Conservation (phyloP, 2,329 filamentous ascomycete genomes). For the Claviceps lovelessii region DNA sequence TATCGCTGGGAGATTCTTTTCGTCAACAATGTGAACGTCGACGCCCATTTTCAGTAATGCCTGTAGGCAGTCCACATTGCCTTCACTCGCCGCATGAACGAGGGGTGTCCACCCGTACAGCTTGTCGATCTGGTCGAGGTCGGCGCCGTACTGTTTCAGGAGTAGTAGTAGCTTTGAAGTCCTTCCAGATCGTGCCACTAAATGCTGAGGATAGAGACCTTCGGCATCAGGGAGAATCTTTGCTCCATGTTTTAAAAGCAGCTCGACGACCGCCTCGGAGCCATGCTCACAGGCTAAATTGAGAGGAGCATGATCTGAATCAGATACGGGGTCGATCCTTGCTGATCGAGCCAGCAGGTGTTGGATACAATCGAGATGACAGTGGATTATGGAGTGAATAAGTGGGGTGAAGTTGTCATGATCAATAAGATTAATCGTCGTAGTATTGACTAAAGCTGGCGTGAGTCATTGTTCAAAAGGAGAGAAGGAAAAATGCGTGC, state of each 20-base stretch:
- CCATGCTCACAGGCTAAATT: constrained; percentile 93
- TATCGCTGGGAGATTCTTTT: constrained; percentile 86
- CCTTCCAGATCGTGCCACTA: constrained; percentile 80
- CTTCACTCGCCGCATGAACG: constrained; percentile 92
- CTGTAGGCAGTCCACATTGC: constrained; percentile 76
- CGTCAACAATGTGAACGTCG: constrained; percentile 67
- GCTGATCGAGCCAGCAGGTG: constrained; percentile 63
- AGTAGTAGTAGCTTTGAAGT: constrained; percentile 66
- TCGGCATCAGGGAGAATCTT: constrained; percentile 86
- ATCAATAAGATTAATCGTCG: constrained; percentile 76
- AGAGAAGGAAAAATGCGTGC: background rate
- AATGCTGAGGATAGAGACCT: constrained; percentile 90
- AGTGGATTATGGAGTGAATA: constrained; percentile 87
- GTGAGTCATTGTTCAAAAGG: background rate
- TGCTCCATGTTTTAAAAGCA: constrained; percentile 68
- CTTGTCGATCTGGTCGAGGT: constrained; percentile 87
- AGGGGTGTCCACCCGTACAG: constrained; percentile 95
- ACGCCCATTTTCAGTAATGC: constrained; percentile 68
- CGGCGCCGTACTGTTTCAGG: constrained; percentile 71
- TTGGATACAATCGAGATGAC: constrained; percentile 66
- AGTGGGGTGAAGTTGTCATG: constrained; percentile 95
- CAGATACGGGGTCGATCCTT: constrained; percentile 72
- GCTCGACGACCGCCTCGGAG: constrained; percentile 67
- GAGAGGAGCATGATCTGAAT: constrained; percentile 82
- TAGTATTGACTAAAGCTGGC: constrained; percentile 40